Evolutionary conservation across 2,329 filamentous ascomycete genomes (phyloP).

Genomic region (Penicillium sp.): DNA sequence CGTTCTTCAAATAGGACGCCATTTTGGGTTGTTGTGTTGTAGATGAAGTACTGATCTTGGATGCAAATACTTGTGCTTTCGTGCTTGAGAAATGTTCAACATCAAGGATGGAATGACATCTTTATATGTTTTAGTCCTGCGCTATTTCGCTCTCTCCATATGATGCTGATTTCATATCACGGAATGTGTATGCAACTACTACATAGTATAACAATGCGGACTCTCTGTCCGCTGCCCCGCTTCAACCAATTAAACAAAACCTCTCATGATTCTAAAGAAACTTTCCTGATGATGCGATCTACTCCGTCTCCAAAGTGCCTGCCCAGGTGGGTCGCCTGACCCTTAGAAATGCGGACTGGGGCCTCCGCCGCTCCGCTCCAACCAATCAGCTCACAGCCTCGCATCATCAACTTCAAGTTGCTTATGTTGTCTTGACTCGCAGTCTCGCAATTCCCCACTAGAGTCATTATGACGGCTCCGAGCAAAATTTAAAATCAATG

Average conservation of each 20-base stretch:
- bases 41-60: not conserved
- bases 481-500: not conserved
- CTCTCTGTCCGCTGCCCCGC: not conserved
- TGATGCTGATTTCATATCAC: not conserved
- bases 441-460: not conserved
- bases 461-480: too few species aligned
- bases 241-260: not conserved
- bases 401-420: not conserved
- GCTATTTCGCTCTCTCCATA: not conserved
- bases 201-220: not conserved
- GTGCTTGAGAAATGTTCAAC: not conserved
- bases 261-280: too few species aligned
- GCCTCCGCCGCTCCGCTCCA: not conserved
- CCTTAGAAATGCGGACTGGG: slow-evolving; percentile 1
- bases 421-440: not conserved
- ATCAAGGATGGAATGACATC: not conserved
- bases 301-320: not conserved
- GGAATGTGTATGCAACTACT: not conserved
- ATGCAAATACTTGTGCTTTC: not conserved
- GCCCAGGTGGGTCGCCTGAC: not conserved
- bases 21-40: not conserved
- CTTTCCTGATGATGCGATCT: not conserved
- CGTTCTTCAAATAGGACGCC: slow-evolving; percentile 11
- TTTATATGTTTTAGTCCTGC: not conserved
- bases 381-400: not conserved